Conservation (phyloP, 169 alveolate genomes). For the Plasmodium cynomolgi region DNA sequence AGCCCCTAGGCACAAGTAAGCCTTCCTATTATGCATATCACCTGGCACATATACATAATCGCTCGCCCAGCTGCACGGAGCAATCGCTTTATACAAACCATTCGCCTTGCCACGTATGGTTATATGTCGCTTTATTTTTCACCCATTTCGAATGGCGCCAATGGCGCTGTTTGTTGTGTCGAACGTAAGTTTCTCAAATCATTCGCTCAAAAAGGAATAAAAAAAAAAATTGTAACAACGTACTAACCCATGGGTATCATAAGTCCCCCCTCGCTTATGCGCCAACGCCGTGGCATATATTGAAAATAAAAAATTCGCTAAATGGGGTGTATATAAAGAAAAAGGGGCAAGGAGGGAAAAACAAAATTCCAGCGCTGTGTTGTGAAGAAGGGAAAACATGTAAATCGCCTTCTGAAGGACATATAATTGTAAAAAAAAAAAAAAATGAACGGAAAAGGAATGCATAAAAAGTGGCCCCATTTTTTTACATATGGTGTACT, state of each 20-base stretch:
- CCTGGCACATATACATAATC: not conserved
- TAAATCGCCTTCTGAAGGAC: not conserved
- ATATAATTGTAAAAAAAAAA: not conserved
- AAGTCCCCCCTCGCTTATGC: not conserved
- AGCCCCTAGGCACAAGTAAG: not conserved
- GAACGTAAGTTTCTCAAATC: not conserved
- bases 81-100: not conserved
- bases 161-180: not conserved
- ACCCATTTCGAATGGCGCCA: not conserved
- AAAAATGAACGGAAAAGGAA: not conserved
- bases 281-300: not conserved
- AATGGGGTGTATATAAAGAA: not conserved
- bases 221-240: not conserved
- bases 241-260: not conserved
- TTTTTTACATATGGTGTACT: not conserved
- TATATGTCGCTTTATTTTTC: not conserved
- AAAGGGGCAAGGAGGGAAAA: not conserved
- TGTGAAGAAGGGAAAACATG: not conserved
- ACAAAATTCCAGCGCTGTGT: not conserved
- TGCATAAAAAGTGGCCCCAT: not conserved
- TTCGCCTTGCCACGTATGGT: not conserved
- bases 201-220: not conserved
- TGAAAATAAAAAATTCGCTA: not conserved
- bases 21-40: not conserved
- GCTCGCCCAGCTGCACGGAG: not conserved